Percentiles rank a stretch among this genome's conserved stretches.
phyloP scores from a whole-genome alignment of 1,284 basidiomycete genomes.

The Ustilago tritici region DNA sequence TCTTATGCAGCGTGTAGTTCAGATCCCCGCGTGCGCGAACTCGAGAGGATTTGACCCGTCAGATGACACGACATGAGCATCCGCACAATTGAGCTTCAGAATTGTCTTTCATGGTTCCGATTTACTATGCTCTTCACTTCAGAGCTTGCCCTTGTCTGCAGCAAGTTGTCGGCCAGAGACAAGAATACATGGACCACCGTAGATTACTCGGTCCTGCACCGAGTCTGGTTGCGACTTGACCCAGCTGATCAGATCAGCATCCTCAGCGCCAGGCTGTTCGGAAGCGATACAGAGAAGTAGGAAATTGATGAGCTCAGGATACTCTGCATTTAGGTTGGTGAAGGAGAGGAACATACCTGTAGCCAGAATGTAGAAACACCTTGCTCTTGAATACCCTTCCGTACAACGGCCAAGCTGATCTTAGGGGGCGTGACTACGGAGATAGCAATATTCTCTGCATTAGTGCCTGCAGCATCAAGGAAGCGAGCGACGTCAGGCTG shows the following conservation, averaged over 20 bases:
- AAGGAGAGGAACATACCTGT: constrained; percentile 31
- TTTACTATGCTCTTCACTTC: not conserved
- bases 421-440: constrained; percentile 66
- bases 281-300: not conserved
- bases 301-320: not conserved
- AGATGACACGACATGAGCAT: not conserved
- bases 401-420: constrained; percentile 56
- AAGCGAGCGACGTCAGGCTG: constrained; percentile 31
- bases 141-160: constrained; percentile 61
- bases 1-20: not conserved
- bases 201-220: constrained; percentile 59
- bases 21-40: not conserved
- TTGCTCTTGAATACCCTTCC: constrained; percentile 47
- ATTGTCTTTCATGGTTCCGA: not conserved
- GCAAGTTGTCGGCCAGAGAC: constrained; percentile 61
- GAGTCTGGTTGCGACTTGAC: constrained; percentile 50
- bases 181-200: constrained; percentile 66
- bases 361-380: constrained; percentile 63
- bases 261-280: constrained; percentile 58
- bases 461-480: constrained; percentile 29
- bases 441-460: constrained; percentile 48
- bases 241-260: constrained; percentile 59
- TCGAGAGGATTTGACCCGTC: not conserved
- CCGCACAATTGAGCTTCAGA: not conserved
- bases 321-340: not conserved